Percentiles rank a stretch among this genome's conserved stretches.
These are phyloP conservation scores for Geotrichum reessii DNA, from an alignment of 1,139 yeast genomes.

Conservation along the genomic window DNA sequence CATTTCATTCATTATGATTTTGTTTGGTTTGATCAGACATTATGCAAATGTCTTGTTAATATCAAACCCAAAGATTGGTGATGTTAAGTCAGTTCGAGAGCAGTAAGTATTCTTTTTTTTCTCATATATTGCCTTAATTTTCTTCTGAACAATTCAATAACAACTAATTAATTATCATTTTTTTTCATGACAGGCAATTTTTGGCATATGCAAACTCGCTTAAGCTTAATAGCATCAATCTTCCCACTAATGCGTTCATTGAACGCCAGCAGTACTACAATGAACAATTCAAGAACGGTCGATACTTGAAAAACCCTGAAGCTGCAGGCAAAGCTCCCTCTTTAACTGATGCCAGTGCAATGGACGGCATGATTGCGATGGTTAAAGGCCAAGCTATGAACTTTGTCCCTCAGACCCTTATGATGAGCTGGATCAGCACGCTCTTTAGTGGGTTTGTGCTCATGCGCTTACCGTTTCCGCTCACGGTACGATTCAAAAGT, in stretches of 20 bases:
- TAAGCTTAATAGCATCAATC: conserved; percentile 44
- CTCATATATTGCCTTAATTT: conserved; percentile 19
- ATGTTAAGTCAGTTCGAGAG: conserved; percentile 54
- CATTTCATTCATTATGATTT: conserved; percentile 80
- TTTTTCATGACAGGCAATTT: conserved; percentile 32
- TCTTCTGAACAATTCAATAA: no score
- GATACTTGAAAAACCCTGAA: conserved; percentile 46
- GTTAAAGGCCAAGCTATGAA: conserved; percentile 76
- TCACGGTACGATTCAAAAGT: conserved; percentile 81
- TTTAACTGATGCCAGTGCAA: conserved; percentile 60
- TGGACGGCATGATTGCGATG: conserved; percentile 74
- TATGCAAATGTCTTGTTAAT: conserved; percentile 57
- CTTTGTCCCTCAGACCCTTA: conserved; percentile 83
- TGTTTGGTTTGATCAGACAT: conserved; percentile 79
- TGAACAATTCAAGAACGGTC: conserved; percentile 47
- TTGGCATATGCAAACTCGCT: conserved; percentile 53
- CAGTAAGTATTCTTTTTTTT: conserved; percentile 36
- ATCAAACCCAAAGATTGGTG: conserved; percentile 53
- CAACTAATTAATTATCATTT: neutral
- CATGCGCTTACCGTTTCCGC: conserved; percentile 73
- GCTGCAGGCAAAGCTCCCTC: conserved; percentile 49
- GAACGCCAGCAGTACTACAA: conserved; percentile 45
- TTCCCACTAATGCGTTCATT: conserved; percentile 46
- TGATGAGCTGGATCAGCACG: conserved; percentile 95
- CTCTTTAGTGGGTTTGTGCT: conserved; percentile 83